These are phyloP conservation scores for Apiotrichum domesticum DNA, from an alignment of 1,284 basidiomycete species.

Conservation along the genomic window DNA sequence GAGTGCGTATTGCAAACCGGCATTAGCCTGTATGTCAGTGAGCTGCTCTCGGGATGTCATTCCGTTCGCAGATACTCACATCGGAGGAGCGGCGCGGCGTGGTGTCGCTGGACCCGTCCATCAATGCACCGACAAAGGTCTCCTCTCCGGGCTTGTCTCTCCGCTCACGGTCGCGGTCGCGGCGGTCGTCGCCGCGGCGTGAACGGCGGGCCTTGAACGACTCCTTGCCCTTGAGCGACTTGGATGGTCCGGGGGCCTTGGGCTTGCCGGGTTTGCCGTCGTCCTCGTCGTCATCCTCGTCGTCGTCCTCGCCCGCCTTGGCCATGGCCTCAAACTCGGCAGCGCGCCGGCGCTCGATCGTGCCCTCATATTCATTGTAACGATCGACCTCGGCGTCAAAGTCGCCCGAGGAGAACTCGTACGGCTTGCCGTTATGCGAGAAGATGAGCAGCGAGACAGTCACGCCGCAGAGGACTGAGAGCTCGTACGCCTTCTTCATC, in stretches of 20 bases:
- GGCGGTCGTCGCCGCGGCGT: background rate
- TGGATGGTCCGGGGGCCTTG: slow-evolving; percentile 16
- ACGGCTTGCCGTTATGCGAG: slow-evolving; percentile 40
- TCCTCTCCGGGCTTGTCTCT: slow-evolving; percentile 14
- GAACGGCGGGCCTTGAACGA: slow-evolving; percentile 30
- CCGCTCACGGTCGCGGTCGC: background rate
- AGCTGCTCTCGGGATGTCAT: background rate
- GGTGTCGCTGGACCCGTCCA: slow-evolving; percentile 9
- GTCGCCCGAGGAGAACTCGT: slow-evolving; percentile 43
- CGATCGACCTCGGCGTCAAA: slow-evolving; percentile 43
- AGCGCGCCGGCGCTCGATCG: slow-evolving; percentile 44
- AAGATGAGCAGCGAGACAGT: slow-evolving; percentile 48
- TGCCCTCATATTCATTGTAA: slow-evolving; percentile 46
- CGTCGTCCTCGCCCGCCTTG: slow-evolving; percentile 36
- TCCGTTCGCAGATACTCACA: background rate
- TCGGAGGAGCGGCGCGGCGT: background rate
- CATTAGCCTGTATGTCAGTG: background rate
- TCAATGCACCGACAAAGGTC: slow-evolving; percentile 31
- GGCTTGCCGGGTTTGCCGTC: background rate
- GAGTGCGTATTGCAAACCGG: slow-evolving; percentile 15
- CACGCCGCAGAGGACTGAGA: slow-evolving; percentile 44
- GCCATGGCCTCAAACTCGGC: slow-evolving; percentile 45
- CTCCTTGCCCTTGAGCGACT: slow-evolving; percentile 42
- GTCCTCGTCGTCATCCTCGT: slow-evolving; percentile 40
- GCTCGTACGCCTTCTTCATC: slow-evolving; percentile 49